Base-by-base conservation (phyloP, 2,329 filamentous ascomycete species). In the Aspergillus latus region DNA sequence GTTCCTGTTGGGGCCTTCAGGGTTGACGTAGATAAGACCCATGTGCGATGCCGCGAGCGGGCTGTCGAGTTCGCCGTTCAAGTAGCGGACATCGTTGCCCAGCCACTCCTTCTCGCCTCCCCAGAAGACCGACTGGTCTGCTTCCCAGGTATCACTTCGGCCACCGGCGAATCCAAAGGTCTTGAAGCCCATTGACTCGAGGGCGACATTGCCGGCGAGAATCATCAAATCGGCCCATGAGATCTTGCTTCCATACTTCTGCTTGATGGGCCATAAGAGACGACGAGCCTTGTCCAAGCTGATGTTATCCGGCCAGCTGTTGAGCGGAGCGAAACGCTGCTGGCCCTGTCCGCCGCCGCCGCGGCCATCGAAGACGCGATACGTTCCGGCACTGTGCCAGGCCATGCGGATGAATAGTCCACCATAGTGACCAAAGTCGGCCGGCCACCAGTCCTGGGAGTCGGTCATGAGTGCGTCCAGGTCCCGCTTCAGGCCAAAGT, bases 1-100 rank as follows among this genome's bases (percentile, higher is more conserved):
- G 54, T 82, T 82, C 58, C 84, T 88, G 64, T 91, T 85, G 29
- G 89, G 89, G 7, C 89, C 88, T 72, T 91, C 87, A 2, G 89
- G 88, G 77, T 92, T 91, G 59, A 91, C 88, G 71, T 92, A 92
- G 71, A 92, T 92, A 66, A 92, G 76, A 68, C 88, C 88, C 85
- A 89, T 88, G 75, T 88, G 84, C 30, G 85, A 79, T 43, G 88
- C 85, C 6, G 78, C 88, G 10, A 92, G 73, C 2, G 88, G 88
- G 66, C 80, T 73, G 75, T 91, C 87, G 5, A 90, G 81, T 26
- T 89, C 80, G 58, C 61, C 61, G 7, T 54, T 54, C 8, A 52
- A 36, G 30, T 91, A 92, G 49, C 89, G 88, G 52, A 84, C 82
- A 15, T 90, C 84, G 70, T 90, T 90, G 66, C 86, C 87, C 62